Percentiles rank a stretch among this genome's conserved stretches.
Evolutionary conservation across 176 grass and related monocot species (phyloP).

Genomic region (Chloris gayana): DNA sequence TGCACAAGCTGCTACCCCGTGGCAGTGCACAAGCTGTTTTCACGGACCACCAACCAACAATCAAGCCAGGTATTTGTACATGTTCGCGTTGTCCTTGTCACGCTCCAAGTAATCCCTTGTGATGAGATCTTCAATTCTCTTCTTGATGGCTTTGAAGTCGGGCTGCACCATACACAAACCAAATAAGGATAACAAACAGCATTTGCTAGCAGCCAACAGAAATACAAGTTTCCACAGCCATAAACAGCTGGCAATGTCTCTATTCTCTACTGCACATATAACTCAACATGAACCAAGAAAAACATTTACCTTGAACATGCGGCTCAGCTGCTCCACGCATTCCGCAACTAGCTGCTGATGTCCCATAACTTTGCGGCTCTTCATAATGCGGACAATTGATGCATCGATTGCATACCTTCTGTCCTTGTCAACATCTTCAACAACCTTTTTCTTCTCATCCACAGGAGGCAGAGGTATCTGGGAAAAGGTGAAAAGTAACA

Average conservation of each 20-base stretch:
- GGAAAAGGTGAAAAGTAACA: conserved; percentile 6
- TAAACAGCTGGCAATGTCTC: not conserved
- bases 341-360: conserved; percentile 85
- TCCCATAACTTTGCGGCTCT: conserved; percentile 84
- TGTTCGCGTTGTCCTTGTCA: conserved; percentile 63
- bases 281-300: too few species aligned
- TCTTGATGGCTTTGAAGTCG: conserved; percentile 82
- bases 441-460: conserved; percentile 98
- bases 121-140: conserved; percentile 76
- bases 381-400: conserved; percentile 98
- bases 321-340: conserved; percentile 95
- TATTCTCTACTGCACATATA: too few species aligned
- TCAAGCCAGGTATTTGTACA: conserved; percentile 83
- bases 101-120: conserved; percentile 75
- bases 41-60: conserved; percentile 30
- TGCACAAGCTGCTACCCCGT: conserved; percentile 34
- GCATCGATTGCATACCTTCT: conserved; percentile 98
- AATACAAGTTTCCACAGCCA: not conserved
- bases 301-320: conserved; percentile 85
- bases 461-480: conserved; percentile 91
- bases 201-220: not conserved
- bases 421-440: conserved; percentile 97
- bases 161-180: conserved; percentile 43
- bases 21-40: not conserved
- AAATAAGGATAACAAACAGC: not conserved